phyloP scores from a whole-genome alignment of 139 green algal species.

The Chlamydomonas sphaeroides region DNA sequence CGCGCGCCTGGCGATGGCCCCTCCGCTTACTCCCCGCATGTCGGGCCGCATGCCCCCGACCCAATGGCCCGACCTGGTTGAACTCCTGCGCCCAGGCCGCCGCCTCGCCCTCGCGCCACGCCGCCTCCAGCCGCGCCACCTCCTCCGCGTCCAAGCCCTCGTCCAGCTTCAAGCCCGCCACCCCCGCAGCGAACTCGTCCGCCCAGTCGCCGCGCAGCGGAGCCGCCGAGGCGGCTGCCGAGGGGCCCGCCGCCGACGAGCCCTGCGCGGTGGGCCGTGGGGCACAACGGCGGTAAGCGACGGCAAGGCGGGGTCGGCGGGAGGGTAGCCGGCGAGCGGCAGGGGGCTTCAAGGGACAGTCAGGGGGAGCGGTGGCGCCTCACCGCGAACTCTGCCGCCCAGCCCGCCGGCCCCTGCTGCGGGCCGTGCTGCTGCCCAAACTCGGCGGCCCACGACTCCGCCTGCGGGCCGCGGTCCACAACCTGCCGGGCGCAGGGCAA shows the following conservation, averaged over 20 bases:
- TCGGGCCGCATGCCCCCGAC: no score
- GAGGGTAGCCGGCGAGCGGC: no score
- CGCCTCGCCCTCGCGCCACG: slow-evolving; percentile 47
- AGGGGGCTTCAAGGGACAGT: no score
- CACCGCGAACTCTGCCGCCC: slow-evolving; percentile 20
- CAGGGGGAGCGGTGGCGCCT: no score
- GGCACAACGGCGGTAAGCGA: no score
- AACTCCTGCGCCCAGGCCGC: slow-evolving; percentile 69
- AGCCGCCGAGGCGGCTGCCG: background rate
- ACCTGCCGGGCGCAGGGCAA: no score
- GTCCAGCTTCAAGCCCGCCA: slow-evolving; percentile 54
- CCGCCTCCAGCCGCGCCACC: slow-evolving; percentile 50
- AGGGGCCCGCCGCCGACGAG: no score
- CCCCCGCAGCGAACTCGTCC: slow-evolving; percentile 70
- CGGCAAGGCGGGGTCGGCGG: no score
- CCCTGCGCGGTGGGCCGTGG: no score
- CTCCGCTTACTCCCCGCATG: no score
- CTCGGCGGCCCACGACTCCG: slow-evolving; percentile 43
- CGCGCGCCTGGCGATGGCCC: no score
- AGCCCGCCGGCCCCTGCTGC: background rate
- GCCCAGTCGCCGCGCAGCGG: slow-evolving; percentile 58
- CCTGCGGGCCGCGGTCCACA: slow-evolving; percentile 62
- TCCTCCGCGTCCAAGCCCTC: slow-evolving; percentile 15
- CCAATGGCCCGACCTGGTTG: slow-evolving; percentile 31
- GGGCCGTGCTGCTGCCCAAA: slow-evolving; percentile 34